Base-by-base conservation (phyloP, 2,329 filamentous ascomycete genomes). In the Phyllosticta paracitricarpa region DNA sequence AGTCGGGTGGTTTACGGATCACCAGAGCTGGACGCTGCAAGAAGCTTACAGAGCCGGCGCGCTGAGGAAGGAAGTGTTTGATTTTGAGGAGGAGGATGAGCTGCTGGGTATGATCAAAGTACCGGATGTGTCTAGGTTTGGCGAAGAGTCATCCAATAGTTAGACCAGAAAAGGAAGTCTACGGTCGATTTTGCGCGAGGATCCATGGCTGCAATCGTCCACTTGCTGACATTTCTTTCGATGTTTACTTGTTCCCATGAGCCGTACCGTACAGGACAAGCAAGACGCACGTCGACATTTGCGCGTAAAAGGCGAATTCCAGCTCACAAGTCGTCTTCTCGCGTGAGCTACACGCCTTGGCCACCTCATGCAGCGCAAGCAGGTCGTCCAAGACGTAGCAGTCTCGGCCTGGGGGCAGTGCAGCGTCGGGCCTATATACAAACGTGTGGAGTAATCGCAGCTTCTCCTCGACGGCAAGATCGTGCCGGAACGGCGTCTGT, bases 231-330 rank as follows among this genome's bases (percentile, higher is more conserved):
- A 2, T 48, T 40, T 12, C 8, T 17, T 5, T 40, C 4, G 33
- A 5, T n/a, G 40, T n/a, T 48, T n/a, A 48, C 12, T n/a, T 17
- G 7, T 17, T 14, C 4, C 35, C 17, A 12, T 48, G 17, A n/a
- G 14, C 40, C 2, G 17, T n/a, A 6, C 40, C 40, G 12, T 57
- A 57, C 9, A 58, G 56, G 7, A 28, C 56, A 14, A 58, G 40
- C 17, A 58, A 52, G 10, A 58, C 30, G 22, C 56, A 58, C 28
- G 51, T 35, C n/a, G 56, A 35, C 56, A 58, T 52, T 30, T 58
- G 56, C 19, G 40, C 51, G 17, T 19, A 4, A 19, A 58, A 58
- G 40, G 51, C 30, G 24, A 52, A 51, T 12, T 52, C 22, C 12
- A 26, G 51, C 22, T 58, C 56, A 9, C 51, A 24, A 30, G 12